These are phyloP conservation scores for Ochromonadaceae sp. DNA, from an alignment of 352 stramenopile genomes.

Conservation along the genomic window DNA sequence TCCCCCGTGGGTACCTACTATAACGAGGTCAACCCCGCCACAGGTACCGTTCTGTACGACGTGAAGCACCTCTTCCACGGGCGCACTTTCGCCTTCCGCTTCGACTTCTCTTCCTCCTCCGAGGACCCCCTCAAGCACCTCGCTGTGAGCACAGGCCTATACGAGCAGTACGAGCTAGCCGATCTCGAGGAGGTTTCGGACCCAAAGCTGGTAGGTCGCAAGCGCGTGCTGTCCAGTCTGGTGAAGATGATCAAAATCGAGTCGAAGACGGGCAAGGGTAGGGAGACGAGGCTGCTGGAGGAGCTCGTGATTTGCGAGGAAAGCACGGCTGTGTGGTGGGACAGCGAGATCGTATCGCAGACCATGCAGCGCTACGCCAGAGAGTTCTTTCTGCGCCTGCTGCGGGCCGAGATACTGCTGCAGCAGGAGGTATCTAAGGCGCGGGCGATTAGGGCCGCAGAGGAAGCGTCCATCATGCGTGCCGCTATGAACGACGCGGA, in stretches of 20 bases:
- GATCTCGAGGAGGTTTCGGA: not conserved
- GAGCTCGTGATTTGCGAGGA: slow-evolving; percentile 1
- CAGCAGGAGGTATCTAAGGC: not conserved
- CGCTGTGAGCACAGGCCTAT: slow-evolving; percentile 3
- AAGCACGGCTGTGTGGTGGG: not conserved
- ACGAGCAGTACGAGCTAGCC: slow-evolving; percentile 4
- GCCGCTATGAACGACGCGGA: not conserved
- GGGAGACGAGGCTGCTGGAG: slow-evolving; percentile 1
- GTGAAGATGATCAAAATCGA: slow-evolving; percentile 15
- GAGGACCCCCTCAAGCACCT: not conserved
- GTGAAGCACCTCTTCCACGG: slow-evolving; percentile 12
- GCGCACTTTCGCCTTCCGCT: not conserved
- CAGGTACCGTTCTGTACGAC: slow-evolving; percentile 7
- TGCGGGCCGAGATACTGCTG: slow-evolving; percentile 8
- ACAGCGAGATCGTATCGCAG: not conserved
- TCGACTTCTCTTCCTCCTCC: not conserved
- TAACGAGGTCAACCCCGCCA: not conserved
- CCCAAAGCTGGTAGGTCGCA: not conserved
- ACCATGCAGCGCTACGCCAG: not conserved
- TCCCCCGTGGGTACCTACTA: not conserved
- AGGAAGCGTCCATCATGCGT: not conserved
- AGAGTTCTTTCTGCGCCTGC: slow-evolving; percentile 14
- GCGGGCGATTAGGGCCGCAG: not conserved
- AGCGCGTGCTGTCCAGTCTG: not conserved
- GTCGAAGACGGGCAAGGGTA: not conserved